Evolutionary conservation across 441 rosid genomes (phyloP).

Genomic region (Brassica balearica): DNA sequence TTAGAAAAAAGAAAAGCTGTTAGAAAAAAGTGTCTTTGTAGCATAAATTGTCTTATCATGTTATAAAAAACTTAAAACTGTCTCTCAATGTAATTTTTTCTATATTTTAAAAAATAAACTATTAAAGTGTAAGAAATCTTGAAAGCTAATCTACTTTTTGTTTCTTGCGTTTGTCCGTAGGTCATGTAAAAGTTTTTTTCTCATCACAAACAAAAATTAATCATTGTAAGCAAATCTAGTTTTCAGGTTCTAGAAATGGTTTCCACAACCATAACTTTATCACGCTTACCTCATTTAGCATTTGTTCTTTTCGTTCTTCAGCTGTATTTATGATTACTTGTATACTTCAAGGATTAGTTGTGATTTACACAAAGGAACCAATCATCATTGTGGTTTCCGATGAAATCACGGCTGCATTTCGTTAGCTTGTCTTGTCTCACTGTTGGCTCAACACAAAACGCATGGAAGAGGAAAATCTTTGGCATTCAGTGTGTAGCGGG

Average conservation of each 20-base stretch:
- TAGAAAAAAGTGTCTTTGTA: too few species aligned
- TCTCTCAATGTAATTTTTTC: too few species aligned
- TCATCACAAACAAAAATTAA: background rate
- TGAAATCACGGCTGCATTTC: too few species aligned
- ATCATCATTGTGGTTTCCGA: too few species aligned
- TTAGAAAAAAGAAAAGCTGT: too few species aligned
- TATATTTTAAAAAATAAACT: background rate
- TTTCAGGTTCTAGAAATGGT: background rate
- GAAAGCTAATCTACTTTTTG: background rate
- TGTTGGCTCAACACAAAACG: too few species aligned
- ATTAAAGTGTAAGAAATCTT: background rate
- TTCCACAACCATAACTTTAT: background rate
- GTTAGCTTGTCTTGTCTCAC: too few species aligned
- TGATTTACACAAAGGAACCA: background rate
- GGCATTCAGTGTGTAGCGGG: too few species aligned
- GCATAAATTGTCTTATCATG: too few species aligned
- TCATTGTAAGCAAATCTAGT: background rate
- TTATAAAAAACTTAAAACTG: too few species aligned
- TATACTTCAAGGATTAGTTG: background rate
- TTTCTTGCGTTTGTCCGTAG: background rate
- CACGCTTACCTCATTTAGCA: background rate
- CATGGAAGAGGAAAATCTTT: too few species aligned
- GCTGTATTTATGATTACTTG: background rate
- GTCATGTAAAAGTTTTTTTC: background rate
- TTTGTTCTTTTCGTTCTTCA: background rate